Percentiles rank a stretch among this genome's conserved stretches.
phyloP scores from a whole-genome alignment of 495 filamentous ascomycete genomes.

The Schizothecium vesticola region DNA sequence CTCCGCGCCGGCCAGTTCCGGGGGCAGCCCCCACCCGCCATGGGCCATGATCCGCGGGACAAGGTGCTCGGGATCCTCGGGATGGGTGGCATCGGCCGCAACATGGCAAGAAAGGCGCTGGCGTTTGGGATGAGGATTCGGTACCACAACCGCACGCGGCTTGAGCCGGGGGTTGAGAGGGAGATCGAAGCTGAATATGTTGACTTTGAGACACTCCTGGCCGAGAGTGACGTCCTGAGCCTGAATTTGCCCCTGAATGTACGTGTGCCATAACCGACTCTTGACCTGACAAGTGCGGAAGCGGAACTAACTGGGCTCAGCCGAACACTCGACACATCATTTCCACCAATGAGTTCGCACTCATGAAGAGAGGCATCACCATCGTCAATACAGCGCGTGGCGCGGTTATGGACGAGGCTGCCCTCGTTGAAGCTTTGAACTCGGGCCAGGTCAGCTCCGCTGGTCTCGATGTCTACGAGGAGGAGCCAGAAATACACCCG shows the following conservation, averaged over 20 bases:
- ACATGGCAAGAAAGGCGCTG: constrained; percentile 42
- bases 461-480: constrained; percentile 79
- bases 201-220: constrained; percentile 60
- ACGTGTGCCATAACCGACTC: constrained; percentile 10
- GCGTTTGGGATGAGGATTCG: constrained; percentile 62
- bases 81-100: constrained; percentile 80
- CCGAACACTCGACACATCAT: constrained; percentile 63
- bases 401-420: constrained; percentile 65
- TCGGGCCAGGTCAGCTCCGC: constrained; percentile 60
- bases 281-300: neutral
- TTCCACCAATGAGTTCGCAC: constrained; percentile 53
- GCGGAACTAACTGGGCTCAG: constrained; percentile 32
- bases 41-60: constrained; percentile 64
- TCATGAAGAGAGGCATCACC: constrained; percentile 67
- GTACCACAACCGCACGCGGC: constrained; percentile 58
- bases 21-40: constrained; percentile 33
- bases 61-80: constrained; percentile 77
- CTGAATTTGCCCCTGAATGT: constrained; percentile 74
- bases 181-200: constrained; percentile 64
- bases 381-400: constrained; percentile 69
- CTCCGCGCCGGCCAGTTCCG: constrained; percentile 61
- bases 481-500: constrained; percentile 67
- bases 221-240: constrained; percentile 65
- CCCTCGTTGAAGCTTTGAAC: constrained; percentile 64
- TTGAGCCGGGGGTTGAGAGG: constrained; percentile 44